These are phyloP conservation scores for Saccharomycopsis lassenensis DNA, from an alignment of 805 yeast genomes.

Conservation along the genomic window DNA sequence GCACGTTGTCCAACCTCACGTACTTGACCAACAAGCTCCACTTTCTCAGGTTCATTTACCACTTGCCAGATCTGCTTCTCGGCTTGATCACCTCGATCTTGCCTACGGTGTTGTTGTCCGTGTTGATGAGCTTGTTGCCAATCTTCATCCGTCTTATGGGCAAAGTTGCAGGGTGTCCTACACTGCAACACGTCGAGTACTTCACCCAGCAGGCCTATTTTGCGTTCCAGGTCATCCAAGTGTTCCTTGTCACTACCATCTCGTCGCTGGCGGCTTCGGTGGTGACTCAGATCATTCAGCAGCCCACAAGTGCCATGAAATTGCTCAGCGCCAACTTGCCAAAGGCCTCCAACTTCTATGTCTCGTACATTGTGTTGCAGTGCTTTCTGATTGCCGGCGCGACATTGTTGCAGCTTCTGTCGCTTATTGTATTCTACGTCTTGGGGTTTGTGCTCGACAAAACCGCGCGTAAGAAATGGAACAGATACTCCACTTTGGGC, in stretches of 20 bases:
- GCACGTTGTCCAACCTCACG: conserved; percentile 59
- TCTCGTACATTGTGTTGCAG: conserved; percentile 57
- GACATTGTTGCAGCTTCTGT: conserved; percentile 49
- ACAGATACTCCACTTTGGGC: conserved; percentile 43
- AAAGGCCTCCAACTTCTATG: conserved; percentile 60
- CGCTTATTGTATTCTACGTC: conserved; percentile 47
- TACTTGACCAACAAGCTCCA: conserved; percentile 45
- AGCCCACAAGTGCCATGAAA: conserved; percentile 47
- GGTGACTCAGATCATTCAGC: conserved; percentile 46
- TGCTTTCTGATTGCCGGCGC: conserved; percentile 59
- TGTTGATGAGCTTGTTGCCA: conserved; percentile 59
- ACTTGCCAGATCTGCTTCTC: conserved; percentile 40
- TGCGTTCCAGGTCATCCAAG: conserved; percentile 61
- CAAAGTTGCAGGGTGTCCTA: conserved; percentile 43
- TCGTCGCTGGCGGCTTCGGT: conserved; percentile 64
- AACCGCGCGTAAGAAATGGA: conserved; percentile 59
- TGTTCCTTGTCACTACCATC: conserved; percentile 58
- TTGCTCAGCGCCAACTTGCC: conserved; percentile 61
- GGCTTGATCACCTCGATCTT: conserved; percentile 61
- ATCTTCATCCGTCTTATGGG: conserved; percentile 56
- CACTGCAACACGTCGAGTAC: conserved; percentile 47
- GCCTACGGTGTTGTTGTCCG: conserved; percentile 55
- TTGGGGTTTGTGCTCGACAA: conserved; percentile 46
- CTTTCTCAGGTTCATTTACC: conserved; percentile 45
- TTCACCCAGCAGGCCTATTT: conserved; percentile 60